Percentiles rank a stretch among this genome's conserved stretches.
phyloP scores from a whole-genome alignment of 1,139 yeast genomes.

The Saccharomyces hybrid region DNA sequence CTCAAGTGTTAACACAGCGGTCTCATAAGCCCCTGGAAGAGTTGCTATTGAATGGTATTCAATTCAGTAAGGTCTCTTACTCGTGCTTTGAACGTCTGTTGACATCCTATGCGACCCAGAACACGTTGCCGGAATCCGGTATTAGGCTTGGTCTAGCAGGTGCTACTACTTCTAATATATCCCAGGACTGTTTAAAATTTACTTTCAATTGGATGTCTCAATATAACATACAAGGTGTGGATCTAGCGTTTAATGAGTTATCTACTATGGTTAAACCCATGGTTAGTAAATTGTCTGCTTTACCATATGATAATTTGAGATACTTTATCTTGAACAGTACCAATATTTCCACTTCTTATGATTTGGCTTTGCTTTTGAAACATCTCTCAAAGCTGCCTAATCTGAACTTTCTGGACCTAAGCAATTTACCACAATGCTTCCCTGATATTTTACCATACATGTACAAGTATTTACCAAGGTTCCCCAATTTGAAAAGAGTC shows the following conservation, averaged over 20 bases:
- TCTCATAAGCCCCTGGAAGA: conserved; percentile 60
- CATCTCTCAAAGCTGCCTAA: conserved; percentile 46
- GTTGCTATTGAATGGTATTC: conserved; percentile 72
- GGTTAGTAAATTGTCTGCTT: conserved; percentile 26
- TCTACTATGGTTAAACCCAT: conserved; percentile 43
- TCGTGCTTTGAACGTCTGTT: conserved; percentile 42
- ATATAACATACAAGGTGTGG: conserved; percentile 65
- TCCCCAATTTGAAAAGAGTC: conserved; percentile 57
- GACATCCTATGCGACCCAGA: conserved; percentile 30
- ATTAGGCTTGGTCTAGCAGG: conserved; percentile 5
- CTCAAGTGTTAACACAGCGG: conserved; percentile 48
- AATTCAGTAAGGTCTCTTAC: conserved; percentile 38
- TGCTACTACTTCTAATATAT: conserved; percentile 34
- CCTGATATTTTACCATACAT: conserved; percentile 63
- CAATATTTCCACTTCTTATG: conserved; percentile 46
- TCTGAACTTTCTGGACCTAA: conserved; percentile 67
- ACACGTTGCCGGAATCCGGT: conserved; percentile 13
- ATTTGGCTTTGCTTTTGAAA: conserved; percentile 44
- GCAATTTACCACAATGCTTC: conserved; percentile 64
- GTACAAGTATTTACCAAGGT: conserved; percentile 56
- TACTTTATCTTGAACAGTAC: conserved; percentile 69
- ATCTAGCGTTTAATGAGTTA: conserved; percentile 75
- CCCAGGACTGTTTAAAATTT: conserved; percentile 46
- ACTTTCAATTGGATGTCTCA: conserved; percentile 58
- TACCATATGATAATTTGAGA: conserved; percentile 25